These are phyloP conservation scores for Vanderwaltozyma polyspora DNA, from an alignment of 805 yeast species.

Conservation along the genomic window DNA sequence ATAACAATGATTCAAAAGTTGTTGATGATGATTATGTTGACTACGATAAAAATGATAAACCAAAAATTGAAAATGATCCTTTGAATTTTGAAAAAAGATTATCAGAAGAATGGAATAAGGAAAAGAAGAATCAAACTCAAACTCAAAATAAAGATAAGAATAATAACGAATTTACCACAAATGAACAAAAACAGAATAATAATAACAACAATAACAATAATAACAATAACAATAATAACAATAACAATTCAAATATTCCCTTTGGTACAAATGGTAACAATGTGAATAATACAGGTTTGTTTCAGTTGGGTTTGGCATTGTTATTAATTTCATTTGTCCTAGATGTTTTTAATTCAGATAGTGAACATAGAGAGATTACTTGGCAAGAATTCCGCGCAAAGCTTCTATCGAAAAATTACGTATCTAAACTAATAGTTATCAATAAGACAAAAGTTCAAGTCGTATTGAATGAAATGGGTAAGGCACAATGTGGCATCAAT, in stretches of 20 bases:
- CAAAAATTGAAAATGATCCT: slow-evolving; percentile 3
- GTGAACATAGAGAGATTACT: slow-evolving; percentile 48
- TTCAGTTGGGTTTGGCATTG: slow-evolving; percentile 27
- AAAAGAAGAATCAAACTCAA: not conserved
- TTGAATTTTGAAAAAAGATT: slow-evolving; percentile 9
- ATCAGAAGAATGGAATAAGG: slow-evolving; percentile 6
- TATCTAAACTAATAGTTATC: slow-evolving; percentile 59
- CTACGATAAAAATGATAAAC: not conserved
- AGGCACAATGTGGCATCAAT: slow-evolving; percentile 30
- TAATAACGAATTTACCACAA: slow-evolving; percentile 8
- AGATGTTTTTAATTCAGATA: slow-evolving; percentile 22
- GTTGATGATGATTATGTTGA: slow-evolving; percentile 1
- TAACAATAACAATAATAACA: not conserved
- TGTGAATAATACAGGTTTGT: slow-evolving; percentile 27
- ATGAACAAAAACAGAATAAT: slow-evolving; percentile 7
- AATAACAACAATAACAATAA: not conserved
- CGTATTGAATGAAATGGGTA: slow-evolving; percentile 51
- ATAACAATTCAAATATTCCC: no score
- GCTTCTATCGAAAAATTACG: slow-evolving; percentile 67
- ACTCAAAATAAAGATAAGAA: slow-evolving; percentile 6
- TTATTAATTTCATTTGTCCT: slow-evolving; percentile 25
- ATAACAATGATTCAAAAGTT: slow-evolving; percentile 1
- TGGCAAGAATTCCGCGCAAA: slow-evolving; percentile 84
- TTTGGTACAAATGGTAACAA: no score
- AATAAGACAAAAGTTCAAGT: slow-evolving; percentile 70